phyloP scores from a whole-genome alignment of 2,329 filamentous ascomycete genomes.

The Macroventuria anomochaeta region DNA sequence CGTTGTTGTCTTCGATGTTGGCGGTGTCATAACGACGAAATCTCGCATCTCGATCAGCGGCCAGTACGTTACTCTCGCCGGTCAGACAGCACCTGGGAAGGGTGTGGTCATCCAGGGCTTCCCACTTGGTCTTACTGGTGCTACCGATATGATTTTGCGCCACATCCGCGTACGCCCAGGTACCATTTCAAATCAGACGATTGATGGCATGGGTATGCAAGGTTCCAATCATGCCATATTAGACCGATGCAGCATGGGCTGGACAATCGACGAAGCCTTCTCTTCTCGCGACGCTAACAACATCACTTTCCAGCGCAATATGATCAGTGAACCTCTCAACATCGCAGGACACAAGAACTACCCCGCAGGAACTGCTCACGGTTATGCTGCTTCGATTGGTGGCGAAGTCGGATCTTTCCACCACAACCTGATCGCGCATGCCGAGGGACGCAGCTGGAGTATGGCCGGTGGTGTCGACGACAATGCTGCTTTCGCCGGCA shows the following conservation, averaged over 20 bases:
- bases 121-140: slow-evolving; percentile 42
- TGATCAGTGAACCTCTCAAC: slow-evolving; percentile 49
- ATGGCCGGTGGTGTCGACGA: slow-evolving; percentile 44
- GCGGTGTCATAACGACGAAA: slow-evolving; percentile 26
- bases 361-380: slow-evolving; percentile 36
- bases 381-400: slow-evolving; percentile 33
- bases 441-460: slow-evolving; percentile 49
- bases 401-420: slow-evolving; percentile 48
- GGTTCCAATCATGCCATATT: slow-evolving; percentile 47
- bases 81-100: slow-evolving; percentile 28
- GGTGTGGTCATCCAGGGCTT: slow-evolving; percentile 36
- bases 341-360: slow-evolving; percentile 50
- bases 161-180: slow-evolving; percentile 40
- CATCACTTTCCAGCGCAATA: slow-evolving; percentile 47
- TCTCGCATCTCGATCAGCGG: slow-evolving; percentile 24
- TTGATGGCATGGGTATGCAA: slow-evolving; percentile 48
- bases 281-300: slow-evolving; percentile 45
- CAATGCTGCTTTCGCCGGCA: slow-evolving; percentile 41
- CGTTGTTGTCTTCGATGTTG: slow-evolving; percentile 27
- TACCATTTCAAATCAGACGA: slow-evolving; percentile 38
- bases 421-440: slow-evolving; percentile 51
- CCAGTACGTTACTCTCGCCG: slow-evolving; percentile 27
- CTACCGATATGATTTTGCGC: slow-evolving; percentile 33
- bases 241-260: slow-evolving; percentile 46
- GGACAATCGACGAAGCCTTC: slow-evolving; percentile 47